Evolutionary conservation across 495 filamentous ascomycete species (phyloP).

Genomic region (Aspergillus nanangensis): DNA sequence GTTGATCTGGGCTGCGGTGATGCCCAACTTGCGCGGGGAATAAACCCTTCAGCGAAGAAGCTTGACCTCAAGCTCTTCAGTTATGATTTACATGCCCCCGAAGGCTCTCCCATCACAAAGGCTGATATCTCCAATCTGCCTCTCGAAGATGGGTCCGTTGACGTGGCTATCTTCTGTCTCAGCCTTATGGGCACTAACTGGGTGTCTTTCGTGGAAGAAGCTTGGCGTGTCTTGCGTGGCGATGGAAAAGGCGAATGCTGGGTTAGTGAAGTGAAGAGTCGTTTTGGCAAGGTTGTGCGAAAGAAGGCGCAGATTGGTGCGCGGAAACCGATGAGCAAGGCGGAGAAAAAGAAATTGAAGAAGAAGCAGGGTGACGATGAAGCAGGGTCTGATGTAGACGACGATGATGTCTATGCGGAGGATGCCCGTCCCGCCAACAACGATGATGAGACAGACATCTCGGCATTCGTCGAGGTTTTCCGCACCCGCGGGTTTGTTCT

Average conservation of each 20-base stretch:
- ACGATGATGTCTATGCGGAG: slow-evolving; percentile 43
- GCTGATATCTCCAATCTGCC: slow-evolving; percentile 86
- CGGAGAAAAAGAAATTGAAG: slow-evolving; percentile 43
- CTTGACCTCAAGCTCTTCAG: slow-evolving; percentile 62
- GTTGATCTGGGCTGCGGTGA: slow-evolving; percentile 84
- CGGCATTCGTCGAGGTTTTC: slow-evolving; percentile 84
- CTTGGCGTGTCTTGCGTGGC: slow-evolving; percentile 73
- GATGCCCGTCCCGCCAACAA: slow-evolving; percentile 36
- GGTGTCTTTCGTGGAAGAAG: slow-evolving; percentile 91
- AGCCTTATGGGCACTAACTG: slow-evolving; percentile 99
- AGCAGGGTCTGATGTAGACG: slow-evolving; percentile 39
- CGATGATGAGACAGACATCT: slow-evolving; percentile 71
- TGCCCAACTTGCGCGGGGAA: slow-evolving; percentile 58
- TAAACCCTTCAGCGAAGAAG: slow-evolving; percentile 54
- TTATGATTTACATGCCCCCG: slow-evolving; percentile 63
- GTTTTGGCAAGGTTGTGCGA: slow-evolving; percentile 66
- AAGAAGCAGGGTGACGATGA: slow-evolving; percentile 32
- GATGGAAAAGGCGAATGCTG: slow-evolving; percentile 90
- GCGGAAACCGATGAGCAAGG: slow-evolving; percentile 61
- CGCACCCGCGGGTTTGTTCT: slow-evolving; percentile 73
- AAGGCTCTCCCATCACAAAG: slow-evolving; percentile 64
- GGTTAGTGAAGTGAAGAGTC: slow-evolving; percentile 93
- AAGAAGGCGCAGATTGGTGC: slow-evolving; percentile 53
- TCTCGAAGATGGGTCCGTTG: slow-evolving; percentile 62
- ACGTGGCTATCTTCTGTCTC: slow-evolving; percentile 89